These are phyloP conservation scores for Pleurotus eryngii DNA, from an alignment of 768 basidiomycete genomes.

Conservation along the genomic window DNA sequence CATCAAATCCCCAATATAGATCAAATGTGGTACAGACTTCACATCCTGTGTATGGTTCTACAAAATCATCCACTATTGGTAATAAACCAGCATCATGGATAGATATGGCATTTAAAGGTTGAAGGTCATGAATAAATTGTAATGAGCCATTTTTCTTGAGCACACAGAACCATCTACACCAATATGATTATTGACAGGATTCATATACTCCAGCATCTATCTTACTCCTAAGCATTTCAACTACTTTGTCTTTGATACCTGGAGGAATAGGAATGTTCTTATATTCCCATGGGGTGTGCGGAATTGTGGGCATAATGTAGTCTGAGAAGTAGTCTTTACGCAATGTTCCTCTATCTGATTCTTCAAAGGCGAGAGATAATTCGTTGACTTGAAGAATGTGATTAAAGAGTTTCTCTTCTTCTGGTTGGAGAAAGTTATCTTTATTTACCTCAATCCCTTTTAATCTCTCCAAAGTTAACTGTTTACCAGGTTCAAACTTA, in stretches of 20 bases:
- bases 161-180: constrained; percentile 34
- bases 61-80: constrained; percentile 1
- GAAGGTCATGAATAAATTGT: constrained; percentile 4
- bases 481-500: constrained; percentile 12
- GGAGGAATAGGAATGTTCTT: constrained; percentile 29
- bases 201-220: constrained; percentile 32
- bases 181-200: constrained; percentile 20
- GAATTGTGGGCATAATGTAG: constrained; percentile 26
- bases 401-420: constrained; percentile 19
- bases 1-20: too few relatives aligned
- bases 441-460: constrained; percentile 10
- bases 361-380: constrained; percentile 19
- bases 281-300: constrained; percentile 33
- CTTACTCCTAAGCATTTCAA: constrained; percentile 26
- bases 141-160: constrained; percentile 15
- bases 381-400: constrained; percentile 20
- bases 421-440: constrained; percentile 17
- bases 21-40: too few relatives aligned
- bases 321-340: constrained; percentile 19
- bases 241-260: constrained; percentile 16
- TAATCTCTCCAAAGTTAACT: constrained; percentile 5
- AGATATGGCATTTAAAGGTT: constrained; percentile 9
- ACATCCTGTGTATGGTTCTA: too few relatives aligned
- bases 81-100: constrained; percentile 7
- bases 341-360: constrained; percentile 13